A percentile compares a stretch with the other conserved stretches of the same genome.
Evolutionary conservation across 2,329 filamentous ascomycete genomes (phyloP).

Genomic region (Aspergillus cejpii): DNA sequence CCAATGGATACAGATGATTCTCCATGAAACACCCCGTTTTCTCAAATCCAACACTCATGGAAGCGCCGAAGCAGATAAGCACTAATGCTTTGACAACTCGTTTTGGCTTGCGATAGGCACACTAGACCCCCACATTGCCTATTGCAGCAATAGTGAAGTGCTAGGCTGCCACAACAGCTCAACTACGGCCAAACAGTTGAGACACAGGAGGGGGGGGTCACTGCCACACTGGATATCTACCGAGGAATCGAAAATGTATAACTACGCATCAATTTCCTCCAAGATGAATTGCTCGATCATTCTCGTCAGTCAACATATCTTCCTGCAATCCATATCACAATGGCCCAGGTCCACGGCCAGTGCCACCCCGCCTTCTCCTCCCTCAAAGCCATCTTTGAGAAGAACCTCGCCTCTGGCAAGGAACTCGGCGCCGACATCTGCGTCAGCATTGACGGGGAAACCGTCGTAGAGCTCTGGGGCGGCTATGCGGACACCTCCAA

Average conservation of each 20-base stretch:
- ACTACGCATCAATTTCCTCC: neutral
- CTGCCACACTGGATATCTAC: too few relatives aligned
- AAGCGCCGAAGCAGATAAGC: neutral
- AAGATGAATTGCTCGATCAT: neutral
- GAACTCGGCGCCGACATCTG: slow-evolving; percentile 44
- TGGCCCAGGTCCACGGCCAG: slow-evolving; percentile 31
- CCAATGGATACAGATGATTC: neutral
- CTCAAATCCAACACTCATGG: neutral
- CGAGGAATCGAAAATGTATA: neutral
- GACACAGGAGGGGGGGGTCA: too few relatives aligned
- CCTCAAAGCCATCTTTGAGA: slow-evolving; percentile 31
- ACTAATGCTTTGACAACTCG: neutral
- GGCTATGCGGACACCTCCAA: slow-evolving; percentile 31
- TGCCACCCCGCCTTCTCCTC: slow-evolving; percentile 35
- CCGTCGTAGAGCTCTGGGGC: slow-evolving; percentile 44
- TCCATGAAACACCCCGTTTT: neutral
- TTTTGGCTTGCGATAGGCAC: neutral
- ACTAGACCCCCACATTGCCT: neutral
- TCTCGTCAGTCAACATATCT: neutral
- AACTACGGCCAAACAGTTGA: too few relatives aligned
- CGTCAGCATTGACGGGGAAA: slow-evolving; percentile 38
- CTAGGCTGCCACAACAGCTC: too few relatives aligned
- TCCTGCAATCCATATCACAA: slow-evolving; percentile 1
- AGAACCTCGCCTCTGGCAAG: slow-evolving; percentile 32
- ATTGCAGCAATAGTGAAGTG: neutral